Evolutionary conservation across 1,139 yeast species (phyloP), one percentile per base, ranked within the genome.

Genomic region (Candida labiduridarum): DNA sequence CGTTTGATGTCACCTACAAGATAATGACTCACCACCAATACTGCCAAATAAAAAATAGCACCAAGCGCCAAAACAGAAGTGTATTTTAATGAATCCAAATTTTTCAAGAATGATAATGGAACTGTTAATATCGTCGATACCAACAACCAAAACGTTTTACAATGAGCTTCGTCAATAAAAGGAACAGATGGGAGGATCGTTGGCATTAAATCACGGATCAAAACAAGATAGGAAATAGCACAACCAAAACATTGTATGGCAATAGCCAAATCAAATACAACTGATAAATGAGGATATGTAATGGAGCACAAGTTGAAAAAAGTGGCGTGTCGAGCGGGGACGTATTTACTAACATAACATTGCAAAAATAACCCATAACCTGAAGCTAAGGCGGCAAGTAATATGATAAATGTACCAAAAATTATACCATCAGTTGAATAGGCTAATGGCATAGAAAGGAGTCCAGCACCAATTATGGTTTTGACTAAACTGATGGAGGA

Each of bases 381-480:
- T 1, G 96, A 85, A 0, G 96, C 82, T 2, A 80, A 31, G 0
- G 95, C 97, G 0, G 97, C 96, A 12, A 89, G 53, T 1, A 85
- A 19, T 12, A 91, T 80, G 46, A 91, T 78, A 10, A 80, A 50
- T 0, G 82, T 63, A 0, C 98, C 99, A 33, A 86, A 69, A 1
- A 85, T 57, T 2, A 91, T 66, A 2, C 97, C 97, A 64, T 92
- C 96, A n/a, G 92, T 83, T 49, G 84, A 78, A 66, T 89, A 87
- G 0, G 97, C 96, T 61, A 81, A 86, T 1, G 99, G 98, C 75
- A 95, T 86, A 14, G 97, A 96, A 50, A 94, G 79, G 58, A 94
- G 80, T 0, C 99, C 99, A 0, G 99, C 97, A 3, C 98, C 96
- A 15, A 86, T 78, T 50, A 87, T 85, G 7, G 94, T 87, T 64